Conservation (phyloP, 441 rosid genomes). For the Pelargonium hybrid region DNA sequence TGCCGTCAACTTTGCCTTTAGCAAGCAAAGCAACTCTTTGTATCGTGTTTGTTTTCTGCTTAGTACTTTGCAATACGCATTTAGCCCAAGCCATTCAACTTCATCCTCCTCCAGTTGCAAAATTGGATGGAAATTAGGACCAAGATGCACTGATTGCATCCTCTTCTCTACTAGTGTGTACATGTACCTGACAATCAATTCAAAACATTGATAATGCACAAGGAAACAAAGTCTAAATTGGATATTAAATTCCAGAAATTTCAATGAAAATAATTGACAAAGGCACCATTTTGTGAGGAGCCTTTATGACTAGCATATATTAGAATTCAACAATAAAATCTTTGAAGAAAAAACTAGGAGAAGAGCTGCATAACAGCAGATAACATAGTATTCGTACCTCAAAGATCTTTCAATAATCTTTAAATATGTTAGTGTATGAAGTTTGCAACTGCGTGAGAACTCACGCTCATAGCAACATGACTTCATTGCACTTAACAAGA, state of each 20-base stretch:
- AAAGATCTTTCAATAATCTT: conserved; percentile 40
- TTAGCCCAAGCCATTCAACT: conserved; percentile 75
- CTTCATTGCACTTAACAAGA: conserved; percentile 80
- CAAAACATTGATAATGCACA: not conserved
- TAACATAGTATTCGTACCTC: conserved; percentile 31
- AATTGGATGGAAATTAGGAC: conserved; percentile 26
- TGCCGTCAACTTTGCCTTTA: conserved; percentile 31
- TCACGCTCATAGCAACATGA: conserved; percentile 60
- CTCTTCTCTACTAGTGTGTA: conserved; percentile 37
- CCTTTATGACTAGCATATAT: no score
- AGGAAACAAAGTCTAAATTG: not conserved
- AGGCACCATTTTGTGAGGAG: not conserved
- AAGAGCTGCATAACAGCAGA: not conserved
- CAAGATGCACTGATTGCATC: conserved; percentile 29
- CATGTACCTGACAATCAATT: conserved; percentile 41
- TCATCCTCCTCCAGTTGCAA: conserved; percentile 41
- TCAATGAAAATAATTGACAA: not conserved
- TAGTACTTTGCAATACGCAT: conserved; percentile 51
- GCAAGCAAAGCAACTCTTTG: conserved; percentile 29
- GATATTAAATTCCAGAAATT: no score
- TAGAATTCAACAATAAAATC: not conserved
- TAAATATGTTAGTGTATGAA: conserved; percentile 26
- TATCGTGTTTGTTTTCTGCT: conserved; percentile 57
- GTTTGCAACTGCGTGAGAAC: conserved; percentile 42
- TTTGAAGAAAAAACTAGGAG: not conserved